phyloP scores from a whole-genome alignment of 176 grass and related monocot species.

The Cenchrus fungigraminus region DNA sequence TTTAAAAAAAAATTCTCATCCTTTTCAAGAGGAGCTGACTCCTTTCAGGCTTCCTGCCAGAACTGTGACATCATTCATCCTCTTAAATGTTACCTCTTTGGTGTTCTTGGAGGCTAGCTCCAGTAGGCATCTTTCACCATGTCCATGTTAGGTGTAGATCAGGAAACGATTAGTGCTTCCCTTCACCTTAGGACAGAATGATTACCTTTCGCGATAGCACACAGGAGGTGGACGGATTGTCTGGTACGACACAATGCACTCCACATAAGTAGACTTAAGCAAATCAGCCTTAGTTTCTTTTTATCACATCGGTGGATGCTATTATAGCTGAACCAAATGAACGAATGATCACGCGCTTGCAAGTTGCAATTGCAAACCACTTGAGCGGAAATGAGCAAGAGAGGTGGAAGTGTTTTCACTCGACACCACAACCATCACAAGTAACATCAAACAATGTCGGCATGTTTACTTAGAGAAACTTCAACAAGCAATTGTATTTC shows the following conservation, averaged over 20 bases:
- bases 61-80: neutral
- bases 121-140: slow-evolving; percentile 32
- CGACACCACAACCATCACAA: neutral
- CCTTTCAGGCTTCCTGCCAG: neutral
- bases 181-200: slow-evolving; percentile 18
- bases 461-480: neutral
- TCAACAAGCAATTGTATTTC: neutral
- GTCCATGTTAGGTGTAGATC: slow-evolving; percentile 29
- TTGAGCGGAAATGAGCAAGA: neutral
- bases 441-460: neutral
- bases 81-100: slow-evolving; percentile 12
- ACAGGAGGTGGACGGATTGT: slow-evolving; percentile 19
- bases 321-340: neutral
- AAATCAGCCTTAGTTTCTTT: neutral
- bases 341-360: neutral
- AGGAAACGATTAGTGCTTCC: slow-evolving; percentile 33
- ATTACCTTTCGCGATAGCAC: neutral
- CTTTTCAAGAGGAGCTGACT: neutral
- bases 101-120: slow-evolving; percentile 23
- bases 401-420: neutral
- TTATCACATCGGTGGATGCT: neutral
- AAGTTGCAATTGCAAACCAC: neutral
- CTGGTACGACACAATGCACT: neutral
- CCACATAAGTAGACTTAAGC: neutral
- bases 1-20: no score